These are phyloP conservation scores for Boletus pseudopeckii DNA, from an alignment of 768 basidiomycete genomes.

Conservation along the genomic window DNA sequence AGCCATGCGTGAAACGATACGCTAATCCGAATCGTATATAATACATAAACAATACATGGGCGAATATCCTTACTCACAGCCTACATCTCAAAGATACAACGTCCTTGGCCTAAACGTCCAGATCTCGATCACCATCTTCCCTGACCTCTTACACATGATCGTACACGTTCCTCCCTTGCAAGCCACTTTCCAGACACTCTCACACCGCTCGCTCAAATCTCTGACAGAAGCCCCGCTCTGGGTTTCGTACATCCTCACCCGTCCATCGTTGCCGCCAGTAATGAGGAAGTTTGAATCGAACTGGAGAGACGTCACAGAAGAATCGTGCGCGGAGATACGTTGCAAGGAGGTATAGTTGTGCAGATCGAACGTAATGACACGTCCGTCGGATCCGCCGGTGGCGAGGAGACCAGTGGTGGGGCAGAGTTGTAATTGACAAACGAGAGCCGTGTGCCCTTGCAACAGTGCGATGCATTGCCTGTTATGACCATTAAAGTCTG, in stretches of 20 bases:
- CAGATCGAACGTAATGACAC: constrained; percentile 70
- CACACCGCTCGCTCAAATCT: constrained; percentile 73
- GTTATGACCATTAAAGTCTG: background rate
- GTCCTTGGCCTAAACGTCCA: constrained; percentile 63
- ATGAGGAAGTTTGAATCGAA: constrained; percentile 81
- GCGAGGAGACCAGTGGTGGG: constrained; percentile 54
- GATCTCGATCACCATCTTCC: constrained; percentile 85
- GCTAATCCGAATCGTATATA: background rate
- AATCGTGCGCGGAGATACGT: constrained; percentile 85
- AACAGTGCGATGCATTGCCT: constrained; percentile 82
- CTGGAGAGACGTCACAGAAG: constrained; percentile 83
- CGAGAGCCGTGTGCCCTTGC: constrained; percentile 88
- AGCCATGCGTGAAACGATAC: background rate
- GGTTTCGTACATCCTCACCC: constrained; percentile 70
- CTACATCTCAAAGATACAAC: constrained; percentile 9
- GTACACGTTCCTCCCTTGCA: constrained; percentile 72
- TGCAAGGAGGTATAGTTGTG: constrained; percentile 43
- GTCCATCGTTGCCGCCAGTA: constrained; percentile 82
- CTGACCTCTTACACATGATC: constrained; percentile 75
- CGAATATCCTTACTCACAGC: constrained; percentile 1
- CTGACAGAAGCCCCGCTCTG: constrained; percentile 63
- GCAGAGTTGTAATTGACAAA: constrained; percentile 84
- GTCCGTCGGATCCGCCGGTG: constrained; percentile 87
- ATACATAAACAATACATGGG: constrained; percentile 9
- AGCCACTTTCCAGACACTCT: constrained; percentile 85